phyloP scores from a whole-genome alignment of 257 asterid species.

The Coffea eugenioides region DNA sequence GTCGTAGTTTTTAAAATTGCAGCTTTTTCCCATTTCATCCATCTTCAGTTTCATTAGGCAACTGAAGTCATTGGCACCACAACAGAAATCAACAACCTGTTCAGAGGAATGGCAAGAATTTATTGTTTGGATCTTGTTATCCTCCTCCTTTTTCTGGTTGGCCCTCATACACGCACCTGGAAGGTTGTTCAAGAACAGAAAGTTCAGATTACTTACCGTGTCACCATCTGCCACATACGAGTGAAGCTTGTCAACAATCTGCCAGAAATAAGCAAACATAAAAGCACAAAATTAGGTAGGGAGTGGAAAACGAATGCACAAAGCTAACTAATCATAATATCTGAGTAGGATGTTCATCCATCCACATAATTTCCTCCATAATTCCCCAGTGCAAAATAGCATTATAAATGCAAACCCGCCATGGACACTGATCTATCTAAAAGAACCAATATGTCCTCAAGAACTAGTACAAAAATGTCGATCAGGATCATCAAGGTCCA shows the following conservation, averaged over 20 bases:
- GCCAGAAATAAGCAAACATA: conserved; percentile 29
- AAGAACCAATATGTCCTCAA: not conserved
- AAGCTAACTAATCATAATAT: not conserved
- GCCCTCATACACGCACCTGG: not conserved
- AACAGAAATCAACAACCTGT: conserved; percentile 93
- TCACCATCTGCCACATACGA: conserved; percentile 82
- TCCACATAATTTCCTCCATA: not conserved
- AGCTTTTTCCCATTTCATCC: conserved; percentile 57
- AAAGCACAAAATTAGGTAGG: conserved; percentile 9
- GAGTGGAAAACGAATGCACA: not conserved
- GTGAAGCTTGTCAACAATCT: conserved; percentile 78
- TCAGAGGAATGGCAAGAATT: conserved; percentile 23
- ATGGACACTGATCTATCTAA: not conserved
- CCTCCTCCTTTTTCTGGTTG: not conserved
- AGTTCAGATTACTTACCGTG: conserved; percentile 49
- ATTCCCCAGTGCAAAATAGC: not conserved
- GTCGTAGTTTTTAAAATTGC: conserved; percentile 80
- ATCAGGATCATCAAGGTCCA: not conserved
- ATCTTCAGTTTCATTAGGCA: conserved; percentile 73
- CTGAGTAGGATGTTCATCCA: not conserved
- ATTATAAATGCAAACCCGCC: not conserved
- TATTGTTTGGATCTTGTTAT: not conserved
- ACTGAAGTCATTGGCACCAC: conserved; percentile 93
- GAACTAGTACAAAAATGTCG: not conserved
- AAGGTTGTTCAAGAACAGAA: not conserved